Base-by-base conservation (phyloP, 768 basidiomycete species). In the Hericium erinaceus region DNA sequence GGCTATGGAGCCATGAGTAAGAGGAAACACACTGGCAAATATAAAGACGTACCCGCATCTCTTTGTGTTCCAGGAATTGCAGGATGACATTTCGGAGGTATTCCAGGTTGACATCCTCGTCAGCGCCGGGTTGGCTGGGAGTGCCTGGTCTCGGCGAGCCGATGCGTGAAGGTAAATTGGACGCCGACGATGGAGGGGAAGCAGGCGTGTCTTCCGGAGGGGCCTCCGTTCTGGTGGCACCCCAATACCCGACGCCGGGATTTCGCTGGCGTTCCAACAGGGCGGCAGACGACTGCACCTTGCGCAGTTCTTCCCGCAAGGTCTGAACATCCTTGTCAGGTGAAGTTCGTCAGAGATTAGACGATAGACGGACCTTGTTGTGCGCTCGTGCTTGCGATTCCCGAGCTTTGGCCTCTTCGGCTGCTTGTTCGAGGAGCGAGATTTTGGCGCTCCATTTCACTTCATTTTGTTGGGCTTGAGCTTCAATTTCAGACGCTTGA, bases 61-160 rank as follows among this genome's bases (percentile, higher is more conserved):
- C 94, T 69, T 95, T 94, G 73, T 98, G 91, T 68, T 99, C 97
- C 52, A 99, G 76, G 74, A 99, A 99, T 69, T 98, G 97, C 49
- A 99, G 70, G 57, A 98, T 92, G 37, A 98, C 89, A 69, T 98
- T 98, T 58, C 97, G 80, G 49, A 99, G 71, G 71, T 99, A 99
- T 72, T 98, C 97, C 8, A 95, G 74, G 66, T 95, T 98, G 56
- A 98, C 81, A 60, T 95, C 95, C 67, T 95, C 95, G 48, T 98
- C 94, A 11, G 80, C 81, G 56, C 74, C 78, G 10, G 62, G 62
- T 1, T 65, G 58, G 2, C 74, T 48, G 16, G 72, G 70, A 5
- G 70, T 65, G n/a, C 63, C 59, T 3, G 70, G 67, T 50, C 69
- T 56, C 2, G 68, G 66, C 13, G 69, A 60, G n/a, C 57, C 48